A percentile compares a stretch with the other conserved stretches of the same genome.
Evolutionary conservation across 1,284 basidiomycete genomes (phyloP).

Genomic region (Microbotryomycetes sp.): DNA sequence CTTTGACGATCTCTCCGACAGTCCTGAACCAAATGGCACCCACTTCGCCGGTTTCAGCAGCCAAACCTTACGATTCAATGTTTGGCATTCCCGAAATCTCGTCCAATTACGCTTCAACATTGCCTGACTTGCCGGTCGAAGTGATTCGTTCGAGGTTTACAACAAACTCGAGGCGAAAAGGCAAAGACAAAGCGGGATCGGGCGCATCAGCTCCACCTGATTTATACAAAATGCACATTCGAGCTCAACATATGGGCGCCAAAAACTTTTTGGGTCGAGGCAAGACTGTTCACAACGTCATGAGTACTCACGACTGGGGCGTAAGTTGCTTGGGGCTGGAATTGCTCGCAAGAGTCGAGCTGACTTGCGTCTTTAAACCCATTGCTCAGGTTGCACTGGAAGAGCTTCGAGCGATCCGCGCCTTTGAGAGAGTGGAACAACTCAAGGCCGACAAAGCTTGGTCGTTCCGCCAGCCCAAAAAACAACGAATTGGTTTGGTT

Average conservation of each 20-base stretch:
- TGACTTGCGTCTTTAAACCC: background rate
- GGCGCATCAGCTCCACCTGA: conserved; percentile 22
- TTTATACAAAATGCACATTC: conserved; percentile 35
- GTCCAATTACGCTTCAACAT: conserved; percentile 17
- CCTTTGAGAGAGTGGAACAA: conserved; percentile 76
- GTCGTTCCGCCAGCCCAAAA: conserved; percentile 94
- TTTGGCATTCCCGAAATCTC: conserved; percentile 26
- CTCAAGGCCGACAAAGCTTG: conserved; percentile 76
- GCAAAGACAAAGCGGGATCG: conserved; percentile 24
- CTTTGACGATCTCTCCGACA: background rate
- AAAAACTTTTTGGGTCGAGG: conserved; percentile 33
- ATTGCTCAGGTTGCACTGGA: conserved; percentile 28
- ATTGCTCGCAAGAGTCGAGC: background rate
- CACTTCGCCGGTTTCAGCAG: background rate
- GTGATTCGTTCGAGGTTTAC: conserved; percentile 29
- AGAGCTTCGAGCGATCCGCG: conserved; percentile 46
- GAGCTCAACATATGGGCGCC: conserved; percentile 31
- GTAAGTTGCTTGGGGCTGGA: conserved; percentile 6
- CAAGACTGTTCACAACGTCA: conserved; percentile 34
- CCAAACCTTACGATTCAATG: conserved; percentile 10
- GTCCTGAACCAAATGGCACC: conserved; percentile 1
- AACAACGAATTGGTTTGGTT: conserved; percentile 73
- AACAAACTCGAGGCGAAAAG: conserved; percentile 24
- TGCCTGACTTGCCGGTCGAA: conserved; percentile 28
- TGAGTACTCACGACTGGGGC: conserved; percentile 36